These are phyloP conservation scores for Paspalum vaginatum DNA, from an alignment of 176 grass and related monocot species.

Conservation along the genomic window DNA sequence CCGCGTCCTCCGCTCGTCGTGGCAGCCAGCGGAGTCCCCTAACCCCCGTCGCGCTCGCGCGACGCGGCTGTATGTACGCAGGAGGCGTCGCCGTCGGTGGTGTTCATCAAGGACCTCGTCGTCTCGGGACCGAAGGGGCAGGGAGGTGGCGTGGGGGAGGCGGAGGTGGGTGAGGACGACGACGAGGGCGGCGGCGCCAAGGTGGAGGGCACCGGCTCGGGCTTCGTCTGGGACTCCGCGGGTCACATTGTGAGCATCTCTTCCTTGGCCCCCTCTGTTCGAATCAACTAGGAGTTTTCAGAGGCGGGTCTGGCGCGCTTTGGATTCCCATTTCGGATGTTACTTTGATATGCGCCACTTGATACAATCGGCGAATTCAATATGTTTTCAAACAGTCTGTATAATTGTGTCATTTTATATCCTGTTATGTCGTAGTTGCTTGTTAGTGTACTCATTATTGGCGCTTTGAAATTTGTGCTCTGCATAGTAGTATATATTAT, in stretches of 20 bases:
- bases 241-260: constrained; percentile 71
- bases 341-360: not conserved
- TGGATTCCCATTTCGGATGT: not conserved
- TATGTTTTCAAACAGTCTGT: not conserved
- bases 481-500: no score
- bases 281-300: not conserved
- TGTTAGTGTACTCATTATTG: not conserved
- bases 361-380: not conserved
- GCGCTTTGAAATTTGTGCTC: not conserved
- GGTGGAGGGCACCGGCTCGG: constrained; percentile 79
- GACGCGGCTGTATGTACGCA: constrained; percentile 26
- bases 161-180: constrained; percentile 31
- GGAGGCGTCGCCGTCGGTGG: constrained; percentile 84
- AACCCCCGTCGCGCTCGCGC: not conserved
- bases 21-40: not conserved
- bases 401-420: not conserved
- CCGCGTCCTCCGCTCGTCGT: no score
- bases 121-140: constrained; percentile 6
- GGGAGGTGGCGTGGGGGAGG: not conserved
- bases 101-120: constrained; percentile 84
- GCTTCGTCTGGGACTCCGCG: constrained; percentile 75
- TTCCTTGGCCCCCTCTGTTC: not conserved
- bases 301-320: not conserved
- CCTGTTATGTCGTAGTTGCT: not conserved
- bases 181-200: constrained; percentile 43